Base-by-base conservation (phyloP, 2,329 filamentous ascomycete genomes). In the Epichloe sibirici region DNA sequence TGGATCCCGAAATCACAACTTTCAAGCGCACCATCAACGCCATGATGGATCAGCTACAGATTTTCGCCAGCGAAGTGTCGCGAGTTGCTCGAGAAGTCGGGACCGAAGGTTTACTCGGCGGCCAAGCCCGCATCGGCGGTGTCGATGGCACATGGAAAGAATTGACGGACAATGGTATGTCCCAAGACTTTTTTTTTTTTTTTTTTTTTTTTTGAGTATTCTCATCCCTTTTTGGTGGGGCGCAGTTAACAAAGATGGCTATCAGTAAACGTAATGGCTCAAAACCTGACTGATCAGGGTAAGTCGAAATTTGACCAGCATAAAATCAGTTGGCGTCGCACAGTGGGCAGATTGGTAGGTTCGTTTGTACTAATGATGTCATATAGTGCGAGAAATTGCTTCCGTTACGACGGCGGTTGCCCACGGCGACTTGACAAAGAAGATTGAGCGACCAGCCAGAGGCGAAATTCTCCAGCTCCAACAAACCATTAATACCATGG, bases 11-110 rank as follows among this genome's bases (percentile, higher is more conserved):
- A 76, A 97, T 97, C 64, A 93, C 90, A 31, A 90, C 89, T 9
- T 97, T 97, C 76, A 97, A 97, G 73, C 85, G 89, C 62, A 96
- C 91, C 56, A 97, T 97, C 73, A 97, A 97, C 68, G 94, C 88
- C 59, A 97, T 97, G 91, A 95, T 97, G 82, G 91, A 97, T 66
- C 91, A 96, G 69, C 78, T 97, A 55, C 90, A 96, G 66, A 88
- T 94, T 55, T 97, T 97, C 69, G 91, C 91, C 58, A 94, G 88
- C 69, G 90, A 97, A 72, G 91, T 97, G 63, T 96, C 91, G 37
- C 86, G 89, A 59, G 84, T 97, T 60, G 91, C 91, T 51, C 87
- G 89, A 67, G 91, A 97, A 70, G 91, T 97, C 74, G 91, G 91
- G 61, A 97, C 91, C 12, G 90, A 97, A 69, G 91, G 91, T 64